Evolutionary conservation across 345 rosid species (phyloP).

Genomic region (Hibiscus mutabilis): DNA sequence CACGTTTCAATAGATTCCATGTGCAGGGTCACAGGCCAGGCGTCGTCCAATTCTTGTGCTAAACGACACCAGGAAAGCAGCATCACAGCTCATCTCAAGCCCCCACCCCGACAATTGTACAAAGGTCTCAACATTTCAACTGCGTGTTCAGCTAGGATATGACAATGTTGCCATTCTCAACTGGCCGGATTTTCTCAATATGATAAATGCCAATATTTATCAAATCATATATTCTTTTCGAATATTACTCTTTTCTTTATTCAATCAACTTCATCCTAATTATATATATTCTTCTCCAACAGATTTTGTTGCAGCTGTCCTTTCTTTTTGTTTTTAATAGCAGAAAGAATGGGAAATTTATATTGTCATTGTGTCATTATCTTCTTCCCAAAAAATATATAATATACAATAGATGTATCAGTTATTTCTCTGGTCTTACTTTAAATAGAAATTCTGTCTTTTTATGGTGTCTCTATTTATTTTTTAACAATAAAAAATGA

Average conservation of each 20-base stretch:
- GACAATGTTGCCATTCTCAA: neutral
- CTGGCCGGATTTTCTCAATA: neutral
- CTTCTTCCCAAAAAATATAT: too few relatives aligned
- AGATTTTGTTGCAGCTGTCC: slow-evolving; percentile 13
- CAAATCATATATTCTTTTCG: neutral
- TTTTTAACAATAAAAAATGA: too few relatives aligned
- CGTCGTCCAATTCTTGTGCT: neutral
- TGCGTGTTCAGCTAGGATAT: neutral
- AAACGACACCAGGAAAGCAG: slow-evolving; percentile 34
- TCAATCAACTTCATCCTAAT: neutral
- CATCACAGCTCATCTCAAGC: slow-evolving; percentile 27
- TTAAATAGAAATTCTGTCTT: too few relatives aligned
- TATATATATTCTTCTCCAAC: neutral
- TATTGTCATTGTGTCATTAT: too few relatives aligned
- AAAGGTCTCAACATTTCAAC: neutral
- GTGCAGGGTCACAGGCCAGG: slow-evolving; percentile 5
- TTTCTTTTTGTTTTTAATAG: slow-evolving; percentile 1
- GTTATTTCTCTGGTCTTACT: too few relatives aligned
- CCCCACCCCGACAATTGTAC: slow-evolving; percentile 25
- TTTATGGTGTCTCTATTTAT: too few relatives aligned
- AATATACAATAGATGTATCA: too few relatives aligned
- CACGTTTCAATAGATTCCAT: neutral
- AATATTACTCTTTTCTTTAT: neutral
- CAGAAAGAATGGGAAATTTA: neutral
- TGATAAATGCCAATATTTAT: neutral